A percentile compares a stretch with the other conserved stretches of the same genome.
These are phyloP conservation scores for Lactarius akahatsu DNA, from an alignment of 768 basidiomycete genomes.

Conservation along the genomic window DNA sequence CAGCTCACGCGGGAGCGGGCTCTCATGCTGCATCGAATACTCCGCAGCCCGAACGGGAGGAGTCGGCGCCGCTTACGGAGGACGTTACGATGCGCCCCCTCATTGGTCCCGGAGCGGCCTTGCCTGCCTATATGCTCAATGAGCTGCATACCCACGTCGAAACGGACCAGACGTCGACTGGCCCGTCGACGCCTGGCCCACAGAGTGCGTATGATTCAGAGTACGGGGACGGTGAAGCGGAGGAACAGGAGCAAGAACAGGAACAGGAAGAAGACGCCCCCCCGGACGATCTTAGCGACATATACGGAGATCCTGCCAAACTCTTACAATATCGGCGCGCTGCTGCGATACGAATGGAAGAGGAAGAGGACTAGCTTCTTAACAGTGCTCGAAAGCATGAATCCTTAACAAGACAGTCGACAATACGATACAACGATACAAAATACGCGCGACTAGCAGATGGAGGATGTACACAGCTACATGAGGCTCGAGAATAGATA, in stretches of 20 bases:
- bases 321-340: constrained; percentile 24
- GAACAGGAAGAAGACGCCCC: constrained; percentile 25
- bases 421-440: constrained; percentile 18
- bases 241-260: constrained; percentile 22
- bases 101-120: constrained; percentile 9
- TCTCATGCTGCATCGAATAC: constrained; percentile 13
- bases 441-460: constrained; percentile 2
- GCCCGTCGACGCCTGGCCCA: constrained; percentile 25
- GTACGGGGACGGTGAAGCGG: constrained; percentile 21
- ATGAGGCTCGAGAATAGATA: constrained; percentile 8
- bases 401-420: neutral
- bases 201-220: constrained; percentile 28
- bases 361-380: constrained; percentile 26
- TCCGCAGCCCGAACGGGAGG: constrained; percentile 22
- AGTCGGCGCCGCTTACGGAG: constrained; percentile 15
- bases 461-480: constrained; percentile 16
- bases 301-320: constrained; percentile 24
- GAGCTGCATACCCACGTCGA: constrained; percentile 18
- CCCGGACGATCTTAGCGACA: constrained; percentile 18
- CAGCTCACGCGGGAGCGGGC: neutral
- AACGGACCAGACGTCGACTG: constrained; percentile 28
- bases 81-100: constrained; percentile 20
- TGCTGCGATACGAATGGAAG: constrained; percentile 25
- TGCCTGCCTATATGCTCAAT: constrained; percentile 24
- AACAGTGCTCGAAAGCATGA: neutral